Evolutionary conservation across 2,329 filamentous ascomycete genomes (phyloP).

Genomic region (Hirsutella rhossiliensis): DNA sequence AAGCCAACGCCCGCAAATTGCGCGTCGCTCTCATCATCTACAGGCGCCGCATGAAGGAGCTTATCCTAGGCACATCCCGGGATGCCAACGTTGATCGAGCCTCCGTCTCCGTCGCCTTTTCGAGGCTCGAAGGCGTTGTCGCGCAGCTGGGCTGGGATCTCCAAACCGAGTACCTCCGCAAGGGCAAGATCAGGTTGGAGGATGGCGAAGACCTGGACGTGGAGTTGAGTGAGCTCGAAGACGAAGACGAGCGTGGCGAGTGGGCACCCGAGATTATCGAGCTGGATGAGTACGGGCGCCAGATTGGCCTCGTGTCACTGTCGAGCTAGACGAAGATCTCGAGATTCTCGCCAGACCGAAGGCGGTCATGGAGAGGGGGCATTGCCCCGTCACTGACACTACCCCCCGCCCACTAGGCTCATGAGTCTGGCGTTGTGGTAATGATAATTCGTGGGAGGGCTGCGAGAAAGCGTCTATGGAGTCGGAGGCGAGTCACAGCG

Average conservation of each 20-base stretch:
- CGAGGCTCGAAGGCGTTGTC: slow-evolving; percentile 17
- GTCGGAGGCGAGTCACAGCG: too few species aligned
- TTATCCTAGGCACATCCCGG: slow-evolving; percentile 23
- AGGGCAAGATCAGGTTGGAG: slow-evolving; percentile 37
- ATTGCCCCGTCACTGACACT: too few species aligned
- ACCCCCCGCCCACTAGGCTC: too few species aligned
- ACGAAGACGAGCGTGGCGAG: slow-evolving; percentile 41
- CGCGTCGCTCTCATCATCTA: slow-evolving; percentile 39
- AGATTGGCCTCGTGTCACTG: slow-evolving; percentile 40
- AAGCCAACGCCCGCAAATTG: slow-evolving; percentile 21
- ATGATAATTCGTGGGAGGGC: too few species aligned
- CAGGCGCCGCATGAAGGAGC: slow-evolving; percentile 38
- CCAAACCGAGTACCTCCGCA: slow-evolving; percentile 32
- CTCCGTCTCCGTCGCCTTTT: slow-evolving; percentile 34
- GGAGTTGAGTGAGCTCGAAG: slow-evolving; percentile 37
- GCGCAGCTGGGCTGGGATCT: slow-evolving; percentile 44
- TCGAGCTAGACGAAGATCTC: slow-evolving; percentile 9
- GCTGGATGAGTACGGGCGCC: slow-evolving; percentile 37
- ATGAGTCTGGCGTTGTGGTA: too few species aligned
- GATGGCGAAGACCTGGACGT: slow-evolving; percentile 38
- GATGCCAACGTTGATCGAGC: slow-evolving; percentile 26
- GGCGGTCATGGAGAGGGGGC: neutral
- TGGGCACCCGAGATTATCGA: slow-evolving; percentile 41
- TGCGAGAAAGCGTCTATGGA: too few species aligned
- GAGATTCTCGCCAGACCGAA: too few species aligned